phyloP scores from a whole-genome alignment of 805 yeast species.

The Tetrapisispora phaffii region DNA sequence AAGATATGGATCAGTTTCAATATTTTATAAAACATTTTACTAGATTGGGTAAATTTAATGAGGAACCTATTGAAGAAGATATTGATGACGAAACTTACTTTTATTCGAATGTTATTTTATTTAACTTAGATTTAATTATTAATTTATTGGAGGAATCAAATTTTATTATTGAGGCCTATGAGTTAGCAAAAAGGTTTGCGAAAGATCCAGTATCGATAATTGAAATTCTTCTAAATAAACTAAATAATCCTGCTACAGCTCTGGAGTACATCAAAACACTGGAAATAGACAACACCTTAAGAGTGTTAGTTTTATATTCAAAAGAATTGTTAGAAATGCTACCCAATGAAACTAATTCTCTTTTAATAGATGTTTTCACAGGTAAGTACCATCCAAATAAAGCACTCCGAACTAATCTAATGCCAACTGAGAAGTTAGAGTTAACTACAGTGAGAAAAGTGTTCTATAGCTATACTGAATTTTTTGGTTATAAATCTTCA shows the following conservation, averaged over 20 bases:
- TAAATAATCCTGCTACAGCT: conserved; percentile 50
- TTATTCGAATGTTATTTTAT: conserved; percentile 28
- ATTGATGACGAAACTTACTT: conserved; percentile 31
- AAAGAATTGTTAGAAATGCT: conserved; percentile 51
- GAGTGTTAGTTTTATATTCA: conserved; percentile 60
- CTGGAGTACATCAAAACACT: conserved; percentile 58
- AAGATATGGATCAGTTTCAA: conserved; percentile 46
- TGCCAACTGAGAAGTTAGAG: not conserved
- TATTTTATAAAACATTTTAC: conserved; percentile 40
- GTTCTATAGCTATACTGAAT: conserved; percentile 47
- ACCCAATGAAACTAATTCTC: conserved; percentile 74
- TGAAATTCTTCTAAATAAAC: conserved; percentile 59
- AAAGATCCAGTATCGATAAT: conserved; percentile 69
- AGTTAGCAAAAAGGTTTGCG: conserved; percentile 51
- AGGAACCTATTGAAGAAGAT: conserved; percentile 24
- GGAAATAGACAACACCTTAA: conserved; percentile 63
- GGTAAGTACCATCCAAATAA: conserved; percentile 57
- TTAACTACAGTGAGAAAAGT: conserved; percentile 21
- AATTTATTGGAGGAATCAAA: conserved; percentile 64
- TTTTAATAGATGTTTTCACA: conserved; percentile 80
- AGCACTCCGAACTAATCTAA: not conserved
- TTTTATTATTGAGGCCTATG: conserved; percentile 55
- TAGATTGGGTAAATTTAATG: conserved; percentile 20
- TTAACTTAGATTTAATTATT: conserved; percentile 61
- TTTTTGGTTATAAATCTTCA: conserved; percentile 44